Conservation (phyloP, 768 basidiomycete genomes). For the Rhizopogon sp. region DNA sequence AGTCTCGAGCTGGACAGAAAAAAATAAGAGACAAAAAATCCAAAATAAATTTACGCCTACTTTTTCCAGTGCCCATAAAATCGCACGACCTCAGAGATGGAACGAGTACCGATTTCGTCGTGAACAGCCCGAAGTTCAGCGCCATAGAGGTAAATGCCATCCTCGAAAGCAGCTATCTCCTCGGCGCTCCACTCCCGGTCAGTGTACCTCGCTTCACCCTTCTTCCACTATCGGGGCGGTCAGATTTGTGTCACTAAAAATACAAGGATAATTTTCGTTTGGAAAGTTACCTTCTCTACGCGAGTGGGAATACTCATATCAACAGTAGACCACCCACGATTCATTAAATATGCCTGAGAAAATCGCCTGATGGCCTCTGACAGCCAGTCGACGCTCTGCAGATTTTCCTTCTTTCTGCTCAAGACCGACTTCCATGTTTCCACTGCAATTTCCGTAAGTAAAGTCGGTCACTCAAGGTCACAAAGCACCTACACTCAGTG, state of each 20-base stretch:
- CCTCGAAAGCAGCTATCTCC: conserved; percentile 72
- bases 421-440: conserved; percentile 60
- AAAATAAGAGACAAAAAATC: conserved; percentile 6
- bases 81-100: conserved; percentile 74
- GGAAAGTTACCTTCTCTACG: conserved; percentile 55
- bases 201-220: conserved; percentile 53
- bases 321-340: conserved; percentile 53
- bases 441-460: conserved; percentile 35
- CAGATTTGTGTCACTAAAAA: conserved; percentile 8
- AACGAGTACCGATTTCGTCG: conserved; percentile 66
- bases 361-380: conserved; percentile 71
- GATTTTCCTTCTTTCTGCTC: conserved; percentile 46
- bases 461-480: not conserved
- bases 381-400: conserved; percentile 72
- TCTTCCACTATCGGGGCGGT: conserved; percentile 59
- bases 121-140: conserved; percentile 77
- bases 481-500: conserved; percentile 44
- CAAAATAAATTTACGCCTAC: conserved; percentile 31
- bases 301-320: conserved; percentile 57
- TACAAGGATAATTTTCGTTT: not conserved
- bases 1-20: conserved; percentile 48
- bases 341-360: conserved; percentile 60
- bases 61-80: conserved; percentile 88
- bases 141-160: conserved; percentile 65
- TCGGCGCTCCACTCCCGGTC: conserved; percentile 70